Evolutionary conservation across 2,329 filamentous ascomycete genomes (phyloP).

Genomic region (Gaeumannomyces tritici): DNA sequence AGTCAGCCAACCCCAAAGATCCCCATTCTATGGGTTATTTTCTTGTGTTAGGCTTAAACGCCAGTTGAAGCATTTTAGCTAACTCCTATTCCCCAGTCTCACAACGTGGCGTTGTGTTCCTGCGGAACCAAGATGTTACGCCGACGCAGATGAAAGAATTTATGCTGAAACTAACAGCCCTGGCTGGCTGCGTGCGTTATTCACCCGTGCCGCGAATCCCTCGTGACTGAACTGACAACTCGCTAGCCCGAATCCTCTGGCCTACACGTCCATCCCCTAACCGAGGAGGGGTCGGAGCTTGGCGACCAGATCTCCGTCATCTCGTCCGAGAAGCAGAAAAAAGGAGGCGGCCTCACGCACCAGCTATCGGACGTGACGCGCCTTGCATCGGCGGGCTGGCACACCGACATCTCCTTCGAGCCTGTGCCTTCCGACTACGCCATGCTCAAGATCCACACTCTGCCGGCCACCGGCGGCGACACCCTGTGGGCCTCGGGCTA

Average conservation of each 20-base stretch:
- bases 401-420: conserved; percentile 39
- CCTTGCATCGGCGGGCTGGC: conserved; percentile 28
- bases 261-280: conserved; percentile 41
- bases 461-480: conserved; percentile 31
- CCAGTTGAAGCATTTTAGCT: neutral
- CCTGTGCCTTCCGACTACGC: conserved; percentile 35
- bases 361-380: conserved; percentile 7
- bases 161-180: conserved; percentile 29
- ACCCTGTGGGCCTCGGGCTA: conserved; percentile 33
- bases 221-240: conserved; percentile 8
- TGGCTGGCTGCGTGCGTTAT: conserved; percentile 28
- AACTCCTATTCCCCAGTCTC: conserved; percentile 24
- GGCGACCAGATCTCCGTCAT: conserved; percentile 37
- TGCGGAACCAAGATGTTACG: conserved; percentile 34
- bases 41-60: neutral
- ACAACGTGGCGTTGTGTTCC: conserved; percentile 38
- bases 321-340: conserved; percentile 25
- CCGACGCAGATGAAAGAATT: conserved; percentile 34
- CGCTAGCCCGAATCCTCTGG: conserved; percentile 32
- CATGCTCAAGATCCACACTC: conserved; percentile 30
- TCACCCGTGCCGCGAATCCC: conserved; percentile 8
- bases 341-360: conserved; percentile 6
- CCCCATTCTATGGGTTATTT: neutral
- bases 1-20: conserved; percentile 24
- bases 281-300: conserved; percentile 7